These are phyloP conservation scores for Erodium moschatum DNA, from an alignment of 441 rosid species.

Conservation along the genomic window DNA sequence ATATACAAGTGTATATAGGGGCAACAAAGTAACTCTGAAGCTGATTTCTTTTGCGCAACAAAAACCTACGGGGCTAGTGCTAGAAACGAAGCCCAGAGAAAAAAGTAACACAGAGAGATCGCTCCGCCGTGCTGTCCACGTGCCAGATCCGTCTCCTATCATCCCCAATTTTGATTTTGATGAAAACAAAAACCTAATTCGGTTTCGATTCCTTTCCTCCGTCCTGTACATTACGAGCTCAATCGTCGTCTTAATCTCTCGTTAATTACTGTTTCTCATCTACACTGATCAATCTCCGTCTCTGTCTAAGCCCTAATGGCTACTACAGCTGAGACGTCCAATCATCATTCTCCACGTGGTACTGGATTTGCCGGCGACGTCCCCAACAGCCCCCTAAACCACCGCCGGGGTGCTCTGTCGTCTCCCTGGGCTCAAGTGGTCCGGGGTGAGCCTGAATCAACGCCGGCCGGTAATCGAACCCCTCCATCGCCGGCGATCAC, in stretches of 20 bases:
- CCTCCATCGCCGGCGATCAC: neutral
- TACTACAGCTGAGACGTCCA: neutral
- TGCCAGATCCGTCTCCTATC: neutral
- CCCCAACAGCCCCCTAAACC: no score
- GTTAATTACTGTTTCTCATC: neutral
- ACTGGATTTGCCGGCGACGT: conserved; percentile 17
- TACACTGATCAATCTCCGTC: neutral
- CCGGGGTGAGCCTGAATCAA: conserved; percentile 36
- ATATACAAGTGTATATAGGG: no score
- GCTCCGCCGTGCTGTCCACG: neutral
- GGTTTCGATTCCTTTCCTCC: neutral
- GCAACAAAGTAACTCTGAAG: no score
- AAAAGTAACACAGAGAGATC: no score
- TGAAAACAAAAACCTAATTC: neutral
- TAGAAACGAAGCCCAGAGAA: no score
- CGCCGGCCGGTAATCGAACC: no score
- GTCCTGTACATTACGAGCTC: no score
- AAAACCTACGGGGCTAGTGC: no score
- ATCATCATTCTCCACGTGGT: neutral
- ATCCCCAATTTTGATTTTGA: neutral
- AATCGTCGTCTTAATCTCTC: no score
- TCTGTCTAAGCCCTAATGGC: neutral
- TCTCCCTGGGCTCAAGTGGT: conserved; percentile 51
- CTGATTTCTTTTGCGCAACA: neutral
- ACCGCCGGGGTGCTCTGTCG: conserved; percentile 22